Percentiles rank a stretch among this genome's conserved stretches.
Conservation (phyloP, 2,329 filamentous ascomycete species). For the Calonectria ilicicola region DNA sequence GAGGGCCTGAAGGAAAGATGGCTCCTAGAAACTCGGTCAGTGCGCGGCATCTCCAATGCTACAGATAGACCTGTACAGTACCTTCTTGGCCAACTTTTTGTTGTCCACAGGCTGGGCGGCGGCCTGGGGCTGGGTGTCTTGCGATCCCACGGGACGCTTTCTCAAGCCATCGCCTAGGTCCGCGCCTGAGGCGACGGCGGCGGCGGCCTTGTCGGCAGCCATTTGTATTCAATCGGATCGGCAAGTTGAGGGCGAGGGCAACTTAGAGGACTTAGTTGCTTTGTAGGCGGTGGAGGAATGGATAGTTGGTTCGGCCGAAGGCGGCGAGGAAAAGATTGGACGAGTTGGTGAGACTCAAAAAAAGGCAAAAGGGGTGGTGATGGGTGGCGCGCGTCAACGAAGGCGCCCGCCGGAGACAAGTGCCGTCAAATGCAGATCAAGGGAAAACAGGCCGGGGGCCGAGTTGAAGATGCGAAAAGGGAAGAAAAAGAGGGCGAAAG, state of each 20-base stretch:
- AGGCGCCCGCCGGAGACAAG: slow-evolving; percentile 23
- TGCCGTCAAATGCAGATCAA: slow-evolving; percentile 43
- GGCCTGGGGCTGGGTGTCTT: slow-evolving; percentile 49
- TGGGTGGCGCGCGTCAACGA: slow-evolving; percentile 33
- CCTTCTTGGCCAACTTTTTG: slow-evolving; percentile 70
- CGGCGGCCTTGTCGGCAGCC: slow-evolving; percentile 66
- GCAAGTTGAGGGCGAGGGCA: slow-evolving; percentile 8
- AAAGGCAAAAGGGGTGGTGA: slow-evolving; percentile 36
- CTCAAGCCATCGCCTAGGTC: slow-evolving; percentile 68
- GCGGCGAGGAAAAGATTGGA: slow-evolving; percentile 47
- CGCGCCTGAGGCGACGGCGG: slow-evolving; percentile 70
- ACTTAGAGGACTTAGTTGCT: slow-evolving; percentile 11
- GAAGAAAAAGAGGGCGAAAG: slow-evolving; percentile 37
- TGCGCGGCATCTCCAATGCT: slow-evolving; percentile 1
- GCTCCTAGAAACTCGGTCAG: slow-evolving; percentile 53
- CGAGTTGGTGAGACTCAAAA: slow-evolving; percentile 51
- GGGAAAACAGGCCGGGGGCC: slow-evolving; percentile 36
- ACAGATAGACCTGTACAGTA: slow-evolving; percentile 40
- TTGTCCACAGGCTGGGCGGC: slow-evolving; percentile 66
- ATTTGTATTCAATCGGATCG: slow-evolving; percentile 51
- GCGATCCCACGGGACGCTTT: slow-evolving; percentile 60
- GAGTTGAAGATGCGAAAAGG: slow-evolving; percentile 31
- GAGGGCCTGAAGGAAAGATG: slow-evolving; percentile 72
- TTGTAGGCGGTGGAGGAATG: slow-evolving; percentile 27
- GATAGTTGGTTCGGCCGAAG: slow-evolving; percentile 32